Evolutionary conservation across 1,284 basidiomycete genomes (phyloP).

Genomic region (Rhizoctonia solani): DNA sequence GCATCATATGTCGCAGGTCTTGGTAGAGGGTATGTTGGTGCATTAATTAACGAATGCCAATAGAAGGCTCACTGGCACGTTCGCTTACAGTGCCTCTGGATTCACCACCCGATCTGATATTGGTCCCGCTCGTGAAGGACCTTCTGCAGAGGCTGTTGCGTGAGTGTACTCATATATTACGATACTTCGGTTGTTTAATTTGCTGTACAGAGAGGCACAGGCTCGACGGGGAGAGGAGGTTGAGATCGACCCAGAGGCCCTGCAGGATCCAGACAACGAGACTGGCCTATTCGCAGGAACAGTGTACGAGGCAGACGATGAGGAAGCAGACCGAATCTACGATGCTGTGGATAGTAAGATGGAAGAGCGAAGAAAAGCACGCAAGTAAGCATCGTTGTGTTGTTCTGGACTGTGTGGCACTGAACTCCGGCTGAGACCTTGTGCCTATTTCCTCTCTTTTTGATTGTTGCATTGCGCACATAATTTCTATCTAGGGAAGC

Average conservation of each 20-base stretch:
- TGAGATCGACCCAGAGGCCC: constrained; percentile 85
- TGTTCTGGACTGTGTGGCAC: constrained; percentile 32
- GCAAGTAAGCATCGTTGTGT: constrained; percentile 69
- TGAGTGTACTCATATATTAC: constrained; percentile 48
- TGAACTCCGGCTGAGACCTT: constrained; percentile 32
- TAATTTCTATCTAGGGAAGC: constrained; percentile 60
- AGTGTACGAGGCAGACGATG: constrained; percentile 96
- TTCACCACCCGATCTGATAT: constrained; percentile 99
- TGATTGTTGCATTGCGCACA: constrained; percentile 21
- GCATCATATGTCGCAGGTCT: constrained; percentile 96
- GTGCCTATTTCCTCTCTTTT: constrained; percentile 36
- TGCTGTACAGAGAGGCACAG: constrained; percentile 67
- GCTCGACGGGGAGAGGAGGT: constrained; percentile 82
- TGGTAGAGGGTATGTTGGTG: constrained; percentile 76
- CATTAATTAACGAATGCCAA: too few species aligned
- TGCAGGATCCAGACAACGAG: constrained; percentile 97
- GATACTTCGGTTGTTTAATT: background rate
- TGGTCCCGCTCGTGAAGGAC: constrained; percentile 93
- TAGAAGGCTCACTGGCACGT: background rate
- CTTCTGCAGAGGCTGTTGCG: constrained; percentile 86
- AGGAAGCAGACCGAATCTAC: constrained; percentile 96
- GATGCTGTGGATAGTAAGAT: constrained; percentile 88
- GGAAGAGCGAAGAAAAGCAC: constrained; percentile 80
- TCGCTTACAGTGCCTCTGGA: constrained; percentile 76
- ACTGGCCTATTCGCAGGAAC: constrained; percentile 94